Evolutionary conservation across 1,284 basidiomycete species (phyloP).

Genomic region (Sanghuangporus weigelae): DNA sequence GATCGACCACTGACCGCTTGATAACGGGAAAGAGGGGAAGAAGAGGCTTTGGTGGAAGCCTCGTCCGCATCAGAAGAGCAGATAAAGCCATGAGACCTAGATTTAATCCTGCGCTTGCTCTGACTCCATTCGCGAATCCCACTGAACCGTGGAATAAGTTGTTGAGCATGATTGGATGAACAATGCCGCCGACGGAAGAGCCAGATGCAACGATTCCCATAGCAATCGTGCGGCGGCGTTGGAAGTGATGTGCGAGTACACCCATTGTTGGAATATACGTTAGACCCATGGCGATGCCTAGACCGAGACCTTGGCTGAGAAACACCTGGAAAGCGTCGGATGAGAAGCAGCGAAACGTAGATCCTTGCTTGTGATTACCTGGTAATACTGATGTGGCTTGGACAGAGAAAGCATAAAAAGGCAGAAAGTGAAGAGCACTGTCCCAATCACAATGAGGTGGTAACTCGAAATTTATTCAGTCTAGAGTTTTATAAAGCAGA

Average conservation of each 20-base stretch:
- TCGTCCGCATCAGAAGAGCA: constrained; percentile 27
- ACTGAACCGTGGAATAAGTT: constrained; percentile 21
- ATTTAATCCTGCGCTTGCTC: constrained; percentile 25
- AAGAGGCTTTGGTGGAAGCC: too few relatives aligned
- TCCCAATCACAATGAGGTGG: constrained; percentile 30
- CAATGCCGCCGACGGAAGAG: constrained; percentile 23
- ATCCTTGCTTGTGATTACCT: too few relatives aligned
- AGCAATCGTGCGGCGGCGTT: background rate
- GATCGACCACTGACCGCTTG: too few relatives aligned
- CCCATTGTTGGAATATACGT: constrained; percentile 20
- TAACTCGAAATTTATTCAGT: too few relatives aligned
- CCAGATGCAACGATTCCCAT: background rate
- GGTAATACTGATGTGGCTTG: constrained; percentile 36
- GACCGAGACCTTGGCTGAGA: constrained; percentile 21
- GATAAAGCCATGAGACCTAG: constrained; percentile 23
- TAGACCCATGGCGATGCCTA: constrained; percentile 19
- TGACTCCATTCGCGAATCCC: constrained; percentile 26
- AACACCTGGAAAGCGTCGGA: constrained; percentile 18
- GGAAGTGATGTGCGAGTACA: constrained; percentile 21
- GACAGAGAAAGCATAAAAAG: constrained; percentile 41
- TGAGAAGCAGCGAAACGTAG: too few relatives aligned
- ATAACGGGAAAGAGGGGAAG: too few relatives aligned
- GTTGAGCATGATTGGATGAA: constrained; percentile 28
- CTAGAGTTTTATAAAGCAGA: too few relatives aligned
- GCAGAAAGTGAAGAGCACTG: constrained; percentile 30